These are phyloP conservation scores for Gossypium turneri DNA, from an alignment of 345 rosid genomes.

Conservation along the genomic window DNA sequence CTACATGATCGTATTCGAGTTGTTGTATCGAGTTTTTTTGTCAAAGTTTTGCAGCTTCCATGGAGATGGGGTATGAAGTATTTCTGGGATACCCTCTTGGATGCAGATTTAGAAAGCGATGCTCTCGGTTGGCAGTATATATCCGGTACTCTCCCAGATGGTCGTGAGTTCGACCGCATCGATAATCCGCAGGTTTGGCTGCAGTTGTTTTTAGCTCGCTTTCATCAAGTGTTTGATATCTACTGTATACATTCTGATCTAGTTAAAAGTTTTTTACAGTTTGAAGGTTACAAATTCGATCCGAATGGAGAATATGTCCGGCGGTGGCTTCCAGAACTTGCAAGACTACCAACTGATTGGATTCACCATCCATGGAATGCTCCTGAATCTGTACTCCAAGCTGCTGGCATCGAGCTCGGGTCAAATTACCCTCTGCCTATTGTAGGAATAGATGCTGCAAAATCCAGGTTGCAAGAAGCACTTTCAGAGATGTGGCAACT, in stretches of 20 bases:
- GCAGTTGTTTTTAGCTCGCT: not conserved
- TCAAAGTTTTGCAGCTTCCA: conserved; percentile 91
- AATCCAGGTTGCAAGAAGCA: conserved; percentile 73
- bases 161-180: conserved; percentile 82
- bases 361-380: conserved; percentile 99
- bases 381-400: conserved; percentile 84
- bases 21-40: conserved; percentile 97
- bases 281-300: conserved; percentile 90
- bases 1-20: conserved; percentile 93
- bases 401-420: conserved; percentile 97
- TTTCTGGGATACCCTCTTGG: conserved; percentile 97
- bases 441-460: conserved; percentile 78
- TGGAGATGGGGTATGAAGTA: conserved; percentile 99
- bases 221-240: not conserved
- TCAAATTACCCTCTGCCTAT: conserved; percentile 93
- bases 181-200: conserved; percentile 80
- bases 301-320: conserved; percentile 93
- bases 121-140: conserved; percentile 99
- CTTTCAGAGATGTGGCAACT: conserved; percentile 91
- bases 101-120: conserved; percentile 96
- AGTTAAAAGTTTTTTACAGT: conserved; percentile 36
- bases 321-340: conserved; percentile 96
- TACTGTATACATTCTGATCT: not conserved
- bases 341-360: conserved; percentile 98
- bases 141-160: conserved; percentile 90